phyloP scores from a whole-genome alignment of 2,329 filamentous ascomycete genomes.

The Verticillium dahliae region DNA sequence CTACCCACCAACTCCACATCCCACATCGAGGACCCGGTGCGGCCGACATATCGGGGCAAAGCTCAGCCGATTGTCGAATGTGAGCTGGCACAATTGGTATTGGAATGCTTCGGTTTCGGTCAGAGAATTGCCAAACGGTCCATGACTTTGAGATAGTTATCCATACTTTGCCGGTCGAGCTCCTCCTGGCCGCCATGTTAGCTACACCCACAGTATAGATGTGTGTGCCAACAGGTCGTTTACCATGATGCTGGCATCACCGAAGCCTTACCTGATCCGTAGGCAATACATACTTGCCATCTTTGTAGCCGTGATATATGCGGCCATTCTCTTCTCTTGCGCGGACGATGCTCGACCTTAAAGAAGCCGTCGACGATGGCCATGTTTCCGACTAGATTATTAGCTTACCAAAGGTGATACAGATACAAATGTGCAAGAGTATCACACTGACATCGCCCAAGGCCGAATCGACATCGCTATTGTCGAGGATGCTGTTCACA shows the following conservation, averaged over 20 bases:
- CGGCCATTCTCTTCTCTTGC: constrained; percentile 27
- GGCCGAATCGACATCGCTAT: constrained; percentile 18
- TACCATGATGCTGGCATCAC: too few relatives aligned
- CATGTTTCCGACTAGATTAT: constrained; percentile 14
- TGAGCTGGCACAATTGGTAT: constrained; percentile 18
- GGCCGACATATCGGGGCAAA: constrained; percentile 12
- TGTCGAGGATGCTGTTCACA: constrained; percentile 7
- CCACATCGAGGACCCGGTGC: constrained; percentile 32
- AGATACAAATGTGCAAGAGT: neutral
- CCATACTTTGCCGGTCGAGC: constrained; percentile 23
- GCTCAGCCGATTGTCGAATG: constrained; percentile 15
- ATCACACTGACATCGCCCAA: constrained; percentile 17
- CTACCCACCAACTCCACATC: constrained; percentile 10
- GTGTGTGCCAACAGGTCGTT: neutral
- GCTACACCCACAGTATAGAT: constrained; percentile 1
- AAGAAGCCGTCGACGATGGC: constrained; percentile 24
- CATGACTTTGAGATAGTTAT: neutral
- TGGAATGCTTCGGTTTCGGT: constrained; percentile 18
- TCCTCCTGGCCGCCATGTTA: constrained; percentile 19
- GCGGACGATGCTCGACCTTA: constrained; percentile 20
- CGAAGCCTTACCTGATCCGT: constrained; percentile 24
- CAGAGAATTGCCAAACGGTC: neutral
- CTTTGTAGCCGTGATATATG: constrained; percentile 30
- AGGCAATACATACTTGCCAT: constrained; percentile 29
- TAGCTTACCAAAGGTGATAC: neutral